phyloP scores from a whole-genome alignment of 192 early-diverging fungal species.

The Chytriomyces sp. region DNA sequence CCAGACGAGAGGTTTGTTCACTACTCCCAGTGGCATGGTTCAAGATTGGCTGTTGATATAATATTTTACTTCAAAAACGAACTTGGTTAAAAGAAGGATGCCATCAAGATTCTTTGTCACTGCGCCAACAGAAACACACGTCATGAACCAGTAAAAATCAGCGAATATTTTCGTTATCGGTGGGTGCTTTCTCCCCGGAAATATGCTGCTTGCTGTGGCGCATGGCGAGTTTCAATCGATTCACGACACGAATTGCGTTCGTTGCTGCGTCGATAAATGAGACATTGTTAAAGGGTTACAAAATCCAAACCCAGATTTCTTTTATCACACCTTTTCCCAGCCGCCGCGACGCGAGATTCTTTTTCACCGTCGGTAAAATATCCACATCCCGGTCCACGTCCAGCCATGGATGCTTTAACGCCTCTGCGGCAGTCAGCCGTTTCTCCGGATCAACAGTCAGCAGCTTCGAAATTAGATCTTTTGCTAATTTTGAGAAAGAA shows the following conservation, averaged over 20 bases:
- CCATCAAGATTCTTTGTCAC: too few species aligned
- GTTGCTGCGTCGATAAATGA: not conserved
- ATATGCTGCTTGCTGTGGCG: too few species aligned
- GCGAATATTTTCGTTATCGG: too few species aligned
- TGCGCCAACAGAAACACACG: too few species aligned
- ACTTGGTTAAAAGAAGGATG: too few species aligned
- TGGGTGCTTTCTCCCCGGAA: too few species aligned
- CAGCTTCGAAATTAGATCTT: slow-evolving; percentile 75
- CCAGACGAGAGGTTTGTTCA: slow-evolving; percentile 74
- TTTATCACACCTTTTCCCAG: slow-evolving; percentile 68
- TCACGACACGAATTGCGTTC: not conserved
- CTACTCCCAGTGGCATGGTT: too few species aligned
- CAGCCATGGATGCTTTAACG: slow-evolving; percentile 55
- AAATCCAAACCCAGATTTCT: slow-evolving; percentile 38
- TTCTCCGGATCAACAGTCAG: slow-evolving; percentile 70
- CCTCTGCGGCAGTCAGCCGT: slow-evolving; percentile 59
- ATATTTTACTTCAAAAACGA: too few species aligned
- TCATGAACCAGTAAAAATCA: too few species aligned
- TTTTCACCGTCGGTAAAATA: slow-evolving; percentile 62
- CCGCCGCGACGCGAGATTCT: slow-evolving; percentile 56
- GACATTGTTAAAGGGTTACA: not conserved
- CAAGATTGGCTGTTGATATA: too few species aligned
- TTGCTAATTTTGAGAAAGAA: slow-evolving; percentile 53
- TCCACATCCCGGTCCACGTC: slow-evolving; percentile 43
- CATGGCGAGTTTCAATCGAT: not conserved